Evolutionary conservation across 208 protist genomes (phyloP), one percentile per base, ranked within the genome.

Genomic region (Herpetomonas tarakana): DNA sequence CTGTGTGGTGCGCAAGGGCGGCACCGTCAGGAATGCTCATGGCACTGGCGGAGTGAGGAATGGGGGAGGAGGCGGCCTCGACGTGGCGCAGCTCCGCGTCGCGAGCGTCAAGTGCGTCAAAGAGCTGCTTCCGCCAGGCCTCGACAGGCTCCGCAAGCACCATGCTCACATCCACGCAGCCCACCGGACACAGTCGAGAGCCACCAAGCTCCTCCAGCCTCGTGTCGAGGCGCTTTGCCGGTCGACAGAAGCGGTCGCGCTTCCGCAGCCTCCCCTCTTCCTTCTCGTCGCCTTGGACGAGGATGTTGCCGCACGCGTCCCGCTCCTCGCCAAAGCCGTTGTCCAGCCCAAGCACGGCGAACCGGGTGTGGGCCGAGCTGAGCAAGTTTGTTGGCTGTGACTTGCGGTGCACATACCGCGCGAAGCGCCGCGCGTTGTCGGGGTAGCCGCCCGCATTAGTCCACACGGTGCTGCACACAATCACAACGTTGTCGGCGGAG

Each of bases 401-500:
- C 21, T 68, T 61, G 6, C 44, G 49, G 29, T 73, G 62, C 30
- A 92, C n/a, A 57, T 74, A 86, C 31, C 69, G 46, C 4, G 58
- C 69, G 54, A 90, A 92, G 46, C 52, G 55, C 24, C 60, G 54
- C 7, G 65, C 79, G 59, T 83, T 84, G 9, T 85, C 66, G 21
- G 81, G 83, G 44, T 69, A 80, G 19, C 73, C 78, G 18, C 70
- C 72, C 6, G 52, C 51, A 16, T 85, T 76, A 2, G 60, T 64
- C n/a, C 79, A 63, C 14, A 65, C 68, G 19, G 82, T 92, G 51
- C 80, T 84, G 51, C 73, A 77, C n/a, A 88, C 53, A 14, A 88
- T 28, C 6, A 80, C 71, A 12, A 83, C 59, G 21, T 61, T 71
- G 9, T 55, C 51, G 0, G 77, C 74, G 1, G 74, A 76, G 25